Base-by-base conservation (phyloP, 495 filamentous ascomycete species). In the Hyaloscypha variabilis region DNA sequence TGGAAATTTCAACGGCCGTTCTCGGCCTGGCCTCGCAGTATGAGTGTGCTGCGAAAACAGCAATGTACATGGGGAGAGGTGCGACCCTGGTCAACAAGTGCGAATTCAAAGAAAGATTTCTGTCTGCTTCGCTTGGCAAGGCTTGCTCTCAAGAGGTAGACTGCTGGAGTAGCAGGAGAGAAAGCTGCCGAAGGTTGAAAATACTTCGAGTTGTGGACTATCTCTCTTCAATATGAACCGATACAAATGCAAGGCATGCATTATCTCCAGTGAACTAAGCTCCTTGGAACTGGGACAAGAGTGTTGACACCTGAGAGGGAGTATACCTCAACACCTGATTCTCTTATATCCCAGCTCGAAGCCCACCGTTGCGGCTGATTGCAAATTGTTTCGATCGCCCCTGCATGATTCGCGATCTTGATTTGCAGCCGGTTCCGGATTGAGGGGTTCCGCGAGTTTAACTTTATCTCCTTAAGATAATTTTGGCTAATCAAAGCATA, bases 381-480 rank as follows among this genome's bases (percentile, higher is more conserved):
- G 21, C 10, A 53, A 8, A 24, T 6, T 54, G 8, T 46, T 46
- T 46, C 17, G 8, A 17, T 19, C 13, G 6, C 31, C 19, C 1
- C 51, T 54, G 51, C 51, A 54, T 24, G 51, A 25, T 29, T 23
- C 21, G 8, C 23, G 26, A 54, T 14, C 19, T 29, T 25, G 51
- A 54, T 54, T 54, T 54, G 51, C 51, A 26, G 51, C 51, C 8
- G 51, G 21, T 54, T 54, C 51, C 51, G 23, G 21, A 13, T 54
- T 29, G 26, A 54, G 39, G 39, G 13, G 1, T 46, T 46, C 39
- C 6, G 39, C 10, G 13, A 46, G 8, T 19, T 46, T 46, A 46
- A 19, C 26, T 54, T 54, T 25, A 17, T 6, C 26, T 25, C 6
- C 51, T 17, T 11, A 4, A 17, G 51, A 25, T n/a, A 24, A 24